phyloP scores from a whole-genome alignment of 192 early-diverging fungal genomes.

The Pilaira anomala region DNA sequence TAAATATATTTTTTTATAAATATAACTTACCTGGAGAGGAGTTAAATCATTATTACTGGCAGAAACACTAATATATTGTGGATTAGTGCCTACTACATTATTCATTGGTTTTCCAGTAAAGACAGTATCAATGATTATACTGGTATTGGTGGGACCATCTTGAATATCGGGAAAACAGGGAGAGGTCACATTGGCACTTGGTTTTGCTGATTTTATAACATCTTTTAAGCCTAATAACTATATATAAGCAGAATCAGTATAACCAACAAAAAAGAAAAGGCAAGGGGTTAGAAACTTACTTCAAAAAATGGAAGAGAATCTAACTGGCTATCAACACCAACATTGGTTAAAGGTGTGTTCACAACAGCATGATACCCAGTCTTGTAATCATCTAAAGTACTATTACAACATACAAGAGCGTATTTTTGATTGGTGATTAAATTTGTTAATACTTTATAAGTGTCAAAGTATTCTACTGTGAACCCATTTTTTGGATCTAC shows the following conservation, averaged over 20 bases:
- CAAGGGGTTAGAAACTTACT: conserved; percentile 8
- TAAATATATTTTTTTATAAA: background rate
- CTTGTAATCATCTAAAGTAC: background rate
- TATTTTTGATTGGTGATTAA: conserved; percentile 30
- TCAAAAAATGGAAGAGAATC: conserved; percentile 8
- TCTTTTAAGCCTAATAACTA: conserved; percentile 15
- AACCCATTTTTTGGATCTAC: conserved; percentile 33
- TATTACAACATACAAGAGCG: conserved; percentile 14
- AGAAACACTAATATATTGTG: conserved; percentile 6
- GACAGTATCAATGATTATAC: background rate
- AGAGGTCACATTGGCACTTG: conserved; percentile 12
- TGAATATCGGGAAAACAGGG: conserved; percentile 8
- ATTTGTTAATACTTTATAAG: conserved; percentile 35
- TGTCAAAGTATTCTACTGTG: conserved; percentile 16
- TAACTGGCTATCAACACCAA: background rate
- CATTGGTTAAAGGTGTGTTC: conserved; percentile 6
- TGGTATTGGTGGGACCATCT: background rate
- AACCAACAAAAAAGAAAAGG: background rate
- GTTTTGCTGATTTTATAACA: conserved; percentile 8
- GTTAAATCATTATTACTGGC: background rate
- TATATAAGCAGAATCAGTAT: background rate
- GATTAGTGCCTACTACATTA: background rate
- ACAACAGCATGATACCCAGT: conserved; percentile 13
- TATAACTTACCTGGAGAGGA: conserved; percentile 15
- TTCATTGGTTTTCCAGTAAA: background rate